A percentile compares a stretch with the other conserved stretches of the same genome.
phyloP scores from a whole-genome alignment of 805 yeast species.

The Candida namnaoensis region DNA sequence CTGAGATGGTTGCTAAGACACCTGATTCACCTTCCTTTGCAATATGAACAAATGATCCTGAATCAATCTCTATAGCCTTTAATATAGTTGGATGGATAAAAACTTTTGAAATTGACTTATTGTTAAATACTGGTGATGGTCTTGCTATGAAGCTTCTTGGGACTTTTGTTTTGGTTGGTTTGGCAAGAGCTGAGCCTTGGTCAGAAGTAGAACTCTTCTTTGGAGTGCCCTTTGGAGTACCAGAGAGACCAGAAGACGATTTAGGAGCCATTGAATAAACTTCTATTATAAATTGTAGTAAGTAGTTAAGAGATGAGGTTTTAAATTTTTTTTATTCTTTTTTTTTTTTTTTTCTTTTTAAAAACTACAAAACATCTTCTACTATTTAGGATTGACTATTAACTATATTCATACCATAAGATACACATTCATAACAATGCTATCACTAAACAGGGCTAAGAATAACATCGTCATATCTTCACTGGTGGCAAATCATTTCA shows the following conservation, averaged over 20 bases:
- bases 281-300: too few species aligned
- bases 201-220: slow-evolving; percentile 19
- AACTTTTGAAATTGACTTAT: slow-evolving; percentile 27
- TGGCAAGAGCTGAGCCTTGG: slow-evolving; percentile 8
- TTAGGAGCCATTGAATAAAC: slow-evolving; percentile 1
- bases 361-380: too few species aligned
- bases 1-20: slow-evolving; percentile 31
- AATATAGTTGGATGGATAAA: slow-evolving; percentile 34
- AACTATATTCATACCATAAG: too few species aligned
- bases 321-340: too few species aligned
- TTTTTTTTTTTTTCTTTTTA: too few species aligned
- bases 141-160: slow-evolving; percentile 30
- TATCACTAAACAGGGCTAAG: too few species aligned
- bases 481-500: too few species aligned
- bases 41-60: slow-evolving; percentile 37
- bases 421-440: too few species aligned
- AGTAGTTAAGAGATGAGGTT: too few species aligned
- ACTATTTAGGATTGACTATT: too few species aligned
- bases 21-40: slow-evolving; percentile 40
- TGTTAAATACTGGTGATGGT: slow-evolving; percentile 21
- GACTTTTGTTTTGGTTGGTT: slow-evolving; percentile 22
- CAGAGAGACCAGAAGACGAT: not conserved
- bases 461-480: too few species aligned
- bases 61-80: slow-evolving; percentile 34
- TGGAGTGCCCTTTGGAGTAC: slow-evolving; percentile 15